Percentiles rank a stretch among this genome's conserved stretches.
phyloP scores from a whole-genome alignment of 176 grass and related monocot genomes.

The Tuctoria greenei region DNA sequence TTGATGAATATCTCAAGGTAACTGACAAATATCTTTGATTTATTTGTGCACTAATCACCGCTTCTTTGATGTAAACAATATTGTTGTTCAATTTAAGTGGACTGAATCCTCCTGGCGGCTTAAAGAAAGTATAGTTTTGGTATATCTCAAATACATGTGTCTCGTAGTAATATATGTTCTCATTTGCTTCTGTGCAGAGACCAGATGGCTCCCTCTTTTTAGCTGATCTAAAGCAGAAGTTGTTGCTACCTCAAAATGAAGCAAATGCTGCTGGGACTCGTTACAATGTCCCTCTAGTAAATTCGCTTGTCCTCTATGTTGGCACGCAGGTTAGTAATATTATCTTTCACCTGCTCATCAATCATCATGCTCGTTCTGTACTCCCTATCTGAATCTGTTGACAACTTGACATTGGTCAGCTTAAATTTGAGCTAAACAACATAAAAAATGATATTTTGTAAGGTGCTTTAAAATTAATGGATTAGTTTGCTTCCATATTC shows the following conservation, averaged over 20 bases:
- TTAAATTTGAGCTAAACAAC: not conserved
- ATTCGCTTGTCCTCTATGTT: slow-evolving; percentile 90
- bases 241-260: slow-evolving; percentile 76
- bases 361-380: not conserved
- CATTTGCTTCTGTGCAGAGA: slow-evolving; percentile 45
- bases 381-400: not conserved
- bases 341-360: not conserved
- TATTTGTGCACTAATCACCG: not conserved
- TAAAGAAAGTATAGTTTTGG: not conserved
- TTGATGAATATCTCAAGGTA: slow-evolving; percentile 99
- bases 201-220: slow-evolving; percentile 78
- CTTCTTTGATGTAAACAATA: slow-evolving; percentile 10
- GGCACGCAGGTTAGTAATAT: slow-evolving; percentile 79
- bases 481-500: not conserved
- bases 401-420: not conserved
- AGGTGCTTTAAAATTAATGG: not conserved
- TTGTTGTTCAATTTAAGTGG: not conserved
- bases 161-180: slow-evolving; percentile 30
- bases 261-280: slow-evolving; percentile 67
- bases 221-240: slow-evolving; percentile 75
- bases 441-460: not conserved
- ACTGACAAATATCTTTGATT: not conserved
- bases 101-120: not conserved
- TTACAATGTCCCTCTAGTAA: slow-evolving; percentile 89
- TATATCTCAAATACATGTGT: not conserved